Percentiles rank a stretch among this genome's conserved stretches.
Conservation (phyloP, 768 basidiomycete genomes). For the Amanita pseudoporphyria region DNA sequence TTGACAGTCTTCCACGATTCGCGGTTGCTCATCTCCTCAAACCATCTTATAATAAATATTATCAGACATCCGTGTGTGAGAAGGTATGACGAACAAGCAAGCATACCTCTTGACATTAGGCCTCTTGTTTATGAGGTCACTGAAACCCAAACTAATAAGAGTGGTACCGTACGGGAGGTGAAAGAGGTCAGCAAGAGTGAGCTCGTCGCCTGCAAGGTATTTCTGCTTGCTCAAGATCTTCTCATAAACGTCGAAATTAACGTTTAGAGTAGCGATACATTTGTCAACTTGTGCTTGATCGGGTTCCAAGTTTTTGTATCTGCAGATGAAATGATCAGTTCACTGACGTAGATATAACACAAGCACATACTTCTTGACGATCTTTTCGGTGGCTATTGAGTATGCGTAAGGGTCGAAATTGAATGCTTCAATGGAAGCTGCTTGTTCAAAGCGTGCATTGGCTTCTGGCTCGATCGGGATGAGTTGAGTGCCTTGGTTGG, state of each 20-base stretch:
- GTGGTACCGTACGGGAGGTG: slow-evolving; percentile 36
- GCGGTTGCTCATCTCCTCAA: slow-evolving; percentile 27
- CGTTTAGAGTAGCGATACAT: slow-evolving; percentile 21
- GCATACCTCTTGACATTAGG: no score
- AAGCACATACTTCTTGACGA: slow-evolving; percentile 48
- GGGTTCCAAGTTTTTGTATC: slow-evolving; percentile 15
- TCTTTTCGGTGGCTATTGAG: slow-evolving; percentile 33
- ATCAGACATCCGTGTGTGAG: not conserved
- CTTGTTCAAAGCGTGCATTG: slow-evolving; percentile 42
- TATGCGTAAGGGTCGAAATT: slow-evolving; percentile 44
- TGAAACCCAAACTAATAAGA: no score
- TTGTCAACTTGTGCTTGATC: slow-evolving; percentile 22
- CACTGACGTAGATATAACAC: no score
- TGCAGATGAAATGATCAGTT: no score
- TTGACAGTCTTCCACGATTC: slow-evolving; percentile 41
- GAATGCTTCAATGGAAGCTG: slow-evolving; percentile 38
- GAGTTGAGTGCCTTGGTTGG: slow-evolving; percentile 37
- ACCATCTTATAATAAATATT: slow-evolving; percentile 15
- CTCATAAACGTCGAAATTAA: slow-evolving; percentile 46
- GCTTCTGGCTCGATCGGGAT: slow-evolving; percentile 33
- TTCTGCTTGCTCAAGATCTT: slow-evolving; percentile 43
- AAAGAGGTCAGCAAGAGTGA: slow-evolving; percentile 51
- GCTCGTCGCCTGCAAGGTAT: slow-evolving; percentile 45
- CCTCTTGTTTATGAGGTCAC: no score
- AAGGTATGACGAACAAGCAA: slow-evolving; percentile 37